Percentiles rank a stretch among this genome's conserved stretches.
These are phyloP conservation scores for Volvox africanus DNA, from an alignment of 139 green algal species.

Conservation along the genomic window DNA sequence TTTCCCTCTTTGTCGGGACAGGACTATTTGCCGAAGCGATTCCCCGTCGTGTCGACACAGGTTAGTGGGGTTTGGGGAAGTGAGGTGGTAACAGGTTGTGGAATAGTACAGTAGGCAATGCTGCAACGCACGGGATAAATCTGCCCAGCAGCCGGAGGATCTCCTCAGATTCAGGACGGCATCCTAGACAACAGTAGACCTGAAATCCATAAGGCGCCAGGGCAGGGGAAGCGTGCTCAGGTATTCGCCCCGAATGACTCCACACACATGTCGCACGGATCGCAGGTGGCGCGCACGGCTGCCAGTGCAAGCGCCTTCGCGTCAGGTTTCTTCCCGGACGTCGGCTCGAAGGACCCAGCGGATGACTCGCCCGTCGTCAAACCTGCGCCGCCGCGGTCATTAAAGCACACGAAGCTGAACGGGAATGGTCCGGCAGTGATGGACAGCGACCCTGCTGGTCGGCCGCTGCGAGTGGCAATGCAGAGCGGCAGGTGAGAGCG, in stretches of 20 bases:
- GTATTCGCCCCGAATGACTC: too few relatives aligned
- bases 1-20: slow-evolving; percentile 48
- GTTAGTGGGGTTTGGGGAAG: slow-evolving; percentile 7
- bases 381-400: neutral
- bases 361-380: slow-evolving; percentile 23
- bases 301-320: slow-evolving; percentile 65
- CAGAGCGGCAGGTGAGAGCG: neutral
- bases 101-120: too few relatives aligned
- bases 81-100: too few relatives aligned
- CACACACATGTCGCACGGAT: too few relatives aligned
- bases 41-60: slow-evolving; percentile 68
- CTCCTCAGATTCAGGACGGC: too few relatives aligned
- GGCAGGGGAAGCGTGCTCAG: too few relatives aligned
- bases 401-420: too few relatives aligned
- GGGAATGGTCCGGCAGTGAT: neutral
- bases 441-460: neutral
- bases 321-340: slow-evolving; percentile 56
- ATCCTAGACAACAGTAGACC: too few relatives aligned
- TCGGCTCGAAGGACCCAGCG: neutral
- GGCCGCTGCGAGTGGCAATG: neutral
- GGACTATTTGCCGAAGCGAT: slow-evolving; percentile 59
- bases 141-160: too few relatives aligned
- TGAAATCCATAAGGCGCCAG: too few relatives aligned
- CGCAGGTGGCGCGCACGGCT: slow-evolving; percentile 61
- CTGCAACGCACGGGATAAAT: too few relatives aligned